Base-by-base conservation (phyloP, 1,284 basidiomycete species). In the Puccinia sorghi region DNA sequence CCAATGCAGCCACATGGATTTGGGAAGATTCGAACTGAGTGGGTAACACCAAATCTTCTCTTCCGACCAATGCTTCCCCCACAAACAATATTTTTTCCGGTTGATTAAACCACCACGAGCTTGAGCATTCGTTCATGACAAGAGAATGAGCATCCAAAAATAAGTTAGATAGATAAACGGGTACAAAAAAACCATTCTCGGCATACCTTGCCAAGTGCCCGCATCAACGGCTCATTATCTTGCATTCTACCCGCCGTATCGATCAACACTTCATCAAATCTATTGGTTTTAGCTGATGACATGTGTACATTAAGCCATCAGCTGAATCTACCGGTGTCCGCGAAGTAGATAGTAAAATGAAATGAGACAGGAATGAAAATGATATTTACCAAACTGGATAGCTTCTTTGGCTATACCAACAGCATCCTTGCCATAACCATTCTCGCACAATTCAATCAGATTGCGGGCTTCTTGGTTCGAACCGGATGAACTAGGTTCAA, bases 171-270 rank as follows among this genome's bases (percentile, higher is more conserved):
- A 8, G 20, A 11, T 54, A 17, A 57, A 15, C 20, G 20, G 41
- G 72, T 27, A 46, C 6, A 37, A 81, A 39, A 25, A 43, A 8
- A 20, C 41, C 48, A 9, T 70, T 5, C 54, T 20, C n/a, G 41
- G 80, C 84, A 80, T 81, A 92, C 92, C 88, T 97, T 97, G 61
- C 94, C 93, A n/a, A 98, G 87, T 7, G 95, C 94, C n/a, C 93
- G 89, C 94, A 98, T 98, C 78, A 98, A 86, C 1, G 94, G 95
- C 90, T 97, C 94, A 84, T 97, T 98, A 85, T 97, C 94, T 85
- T 98, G 95, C 95, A 97, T 97, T 77, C 94, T 89, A 0, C 94
- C 95, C n/a, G 95, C 95, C 1, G 95, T 97, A 85, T 98, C 94
- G 83, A 97, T 93, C 56, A 98, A 87, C 8, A 98, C 94, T 25